A percentile compares a stretch with the other conserved stretches of the same genome.
These are phyloP conservation scores for Bipolaris gigantea DNA, from an alignment of 2,329 filamentous ascomycete species.

Conservation along the genomic window DNA sequence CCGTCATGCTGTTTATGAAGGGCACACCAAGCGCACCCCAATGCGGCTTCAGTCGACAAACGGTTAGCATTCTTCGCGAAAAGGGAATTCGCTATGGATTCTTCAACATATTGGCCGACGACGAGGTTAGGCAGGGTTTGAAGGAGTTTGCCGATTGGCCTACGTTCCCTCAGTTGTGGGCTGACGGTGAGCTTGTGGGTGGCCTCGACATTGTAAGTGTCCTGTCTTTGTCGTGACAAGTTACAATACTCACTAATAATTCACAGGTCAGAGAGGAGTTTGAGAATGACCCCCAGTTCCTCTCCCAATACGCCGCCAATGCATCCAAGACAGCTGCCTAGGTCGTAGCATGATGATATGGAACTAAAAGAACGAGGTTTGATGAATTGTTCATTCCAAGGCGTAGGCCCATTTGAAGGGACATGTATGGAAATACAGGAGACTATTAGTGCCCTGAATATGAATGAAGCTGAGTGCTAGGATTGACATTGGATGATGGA, in stretches of 20 bases:
- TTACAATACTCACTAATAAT: slow-evolving; percentile 24
- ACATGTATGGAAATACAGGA: too few relatives aligned
- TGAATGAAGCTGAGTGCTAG: too few relatives aligned
- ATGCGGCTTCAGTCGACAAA: slow-evolving; percentile 89
- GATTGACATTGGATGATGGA: too few relatives aligned
- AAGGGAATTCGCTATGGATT: slow-evolving; percentile 95
- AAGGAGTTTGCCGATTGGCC: slow-evolving; percentile 99
- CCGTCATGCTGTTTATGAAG: slow-evolving; percentile 99
- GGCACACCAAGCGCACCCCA: slow-evolving; percentile 85
- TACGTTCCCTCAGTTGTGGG: slow-evolving; percentile 93
- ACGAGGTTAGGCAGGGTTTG: slow-evolving; percentile 92
- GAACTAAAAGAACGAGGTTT: not conserved
- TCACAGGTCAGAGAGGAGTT: slow-evolving; percentile 89
- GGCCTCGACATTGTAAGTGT: slow-evolving; percentile 89
- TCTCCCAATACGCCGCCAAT: slow-evolving; percentile 67
- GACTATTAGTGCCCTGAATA: too few relatives aligned
- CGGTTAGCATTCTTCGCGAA: slow-evolving; percentile 84
- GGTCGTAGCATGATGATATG: not conserved
- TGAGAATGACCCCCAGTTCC: slow-evolving; percentile 77
- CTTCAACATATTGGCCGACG: slow-evolving; percentile 97
- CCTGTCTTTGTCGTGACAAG: not conserved
- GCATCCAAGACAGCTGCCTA: slow-evolving; percentile 9
- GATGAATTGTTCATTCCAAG: not conserved
- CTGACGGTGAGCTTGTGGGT: slow-evolving; percentile 86
- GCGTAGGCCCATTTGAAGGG: too few relatives aligned